These are phyloP conservation scores for Solanum arcanum DNA, from an alignment of 257 asterid genomes.

Conservation along the genomic window DNA sequence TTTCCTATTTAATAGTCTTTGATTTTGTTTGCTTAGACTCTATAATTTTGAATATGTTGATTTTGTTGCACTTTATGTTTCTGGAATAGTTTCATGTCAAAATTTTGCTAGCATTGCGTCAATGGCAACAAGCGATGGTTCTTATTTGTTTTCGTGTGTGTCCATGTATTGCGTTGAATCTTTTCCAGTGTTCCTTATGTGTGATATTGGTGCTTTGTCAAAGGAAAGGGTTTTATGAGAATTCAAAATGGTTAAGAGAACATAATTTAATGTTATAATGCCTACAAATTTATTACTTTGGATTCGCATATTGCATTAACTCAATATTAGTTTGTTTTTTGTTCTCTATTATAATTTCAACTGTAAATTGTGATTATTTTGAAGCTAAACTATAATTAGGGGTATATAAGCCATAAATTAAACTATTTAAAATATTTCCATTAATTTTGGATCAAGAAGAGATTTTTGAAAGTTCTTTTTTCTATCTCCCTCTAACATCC, in stretches of 20 bases:
- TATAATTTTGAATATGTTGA: background rate
- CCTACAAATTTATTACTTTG: background rate
- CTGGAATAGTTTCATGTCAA: background rate
- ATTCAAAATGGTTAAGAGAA: background rate
- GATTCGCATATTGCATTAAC: background rate
- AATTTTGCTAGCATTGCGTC: background rate
- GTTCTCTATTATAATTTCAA: background rate
- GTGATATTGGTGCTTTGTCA: background rate
- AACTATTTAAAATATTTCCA: background rate
- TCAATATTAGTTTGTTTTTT: background rate
- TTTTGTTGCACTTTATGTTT: background rate
- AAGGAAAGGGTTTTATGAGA: background rate
- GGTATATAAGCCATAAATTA: background rate
- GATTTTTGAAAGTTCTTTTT: background rate
- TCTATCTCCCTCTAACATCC: background rate
- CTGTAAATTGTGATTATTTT: background rate
- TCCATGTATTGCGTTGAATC: background rate
- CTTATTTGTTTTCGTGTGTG: background rate
- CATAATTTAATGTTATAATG: background rate
- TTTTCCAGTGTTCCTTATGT: background rate
- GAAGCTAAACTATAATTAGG: background rate
- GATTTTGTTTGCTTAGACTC: background rate
- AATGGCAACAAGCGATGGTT: background rate
- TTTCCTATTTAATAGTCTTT: background rate
- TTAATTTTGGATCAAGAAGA: background rate